Percentiles rank a stretch among this genome's conserved stretches.
These are phyloP conservation scores for Penicillium coffeae DNA, from an alignment of 495 filamentous ascomycete genomes.

Conservation along the genomic window DNA sequence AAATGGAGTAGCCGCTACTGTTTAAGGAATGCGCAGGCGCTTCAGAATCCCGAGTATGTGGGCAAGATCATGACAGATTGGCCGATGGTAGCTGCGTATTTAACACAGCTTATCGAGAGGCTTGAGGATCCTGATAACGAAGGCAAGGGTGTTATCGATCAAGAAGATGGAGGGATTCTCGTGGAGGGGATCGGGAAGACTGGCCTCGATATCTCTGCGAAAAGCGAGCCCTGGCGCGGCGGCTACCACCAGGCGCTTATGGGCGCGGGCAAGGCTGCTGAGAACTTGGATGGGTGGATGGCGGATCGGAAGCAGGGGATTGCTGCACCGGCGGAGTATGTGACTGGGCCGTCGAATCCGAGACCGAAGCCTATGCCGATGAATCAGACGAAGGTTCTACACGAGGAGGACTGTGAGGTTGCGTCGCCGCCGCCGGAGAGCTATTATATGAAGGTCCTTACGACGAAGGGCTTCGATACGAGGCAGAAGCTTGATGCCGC, in stretches of 20 bases:
- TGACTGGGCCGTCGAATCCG: slow-evolving; percentile 80
- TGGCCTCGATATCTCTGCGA: slow-evolving; percentile 66
- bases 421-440: slow-evolving; percentile 62
- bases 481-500: slow-evolving; percentile 74
- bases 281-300: slow-evolving; percentile 75
- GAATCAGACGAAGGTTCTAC: slow-evolving; percentile 52
- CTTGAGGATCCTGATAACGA: slow-evolving; percentile 64
- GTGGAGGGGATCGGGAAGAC: slow-evolving; percentile 53
- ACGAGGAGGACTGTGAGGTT: slow-evolving; percentile 66
- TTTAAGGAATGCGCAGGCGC: slow-evolving; percentile 53
- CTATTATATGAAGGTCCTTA: slow-evolving; percentile 75
- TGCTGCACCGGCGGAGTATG: slow-evolving; percentile 62
- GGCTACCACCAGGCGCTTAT: slow-evolving; percentile 80
- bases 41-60: slow-evolving; percentile 50
- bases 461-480: slow-evolving; percentile 67
- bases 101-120: slow-evolving; percentile 51
- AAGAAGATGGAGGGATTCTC: slow-evolving; percentile 53
- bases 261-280: slow-evolving; percentile 68
- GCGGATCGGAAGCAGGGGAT: slow-evolving; percentile 60
- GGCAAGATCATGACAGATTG: slow-evolving; percentile 58
- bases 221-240: slow-evolving; percentile 74
- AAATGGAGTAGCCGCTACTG: slow-evolving; percentile 55
- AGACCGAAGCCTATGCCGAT: slow-evolving; percentile 67
- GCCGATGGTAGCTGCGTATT: slow-evolving; percentile 53
- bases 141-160: slow-evolving; percentile 58